A percentile compares a stretch with the other conserved stretches of the same genome.
phyloP scores from a whole-genome alignment of 2,329 filamentous ascomycete genomes.

The Ophidiomyces ophidiicola region DNA sequence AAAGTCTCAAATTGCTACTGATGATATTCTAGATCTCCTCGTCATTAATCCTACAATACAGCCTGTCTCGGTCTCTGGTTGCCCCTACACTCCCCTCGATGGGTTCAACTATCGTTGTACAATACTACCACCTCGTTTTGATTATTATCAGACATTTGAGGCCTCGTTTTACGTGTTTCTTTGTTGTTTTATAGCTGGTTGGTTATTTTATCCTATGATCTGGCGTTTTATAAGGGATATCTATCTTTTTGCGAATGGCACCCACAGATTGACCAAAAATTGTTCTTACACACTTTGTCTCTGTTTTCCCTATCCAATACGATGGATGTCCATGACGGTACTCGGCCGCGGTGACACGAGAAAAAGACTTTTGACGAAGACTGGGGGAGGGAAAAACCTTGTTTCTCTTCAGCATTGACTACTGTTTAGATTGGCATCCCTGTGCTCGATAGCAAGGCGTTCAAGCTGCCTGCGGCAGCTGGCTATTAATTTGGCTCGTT shows the following conservation, averaged over 20 bases:
- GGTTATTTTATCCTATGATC: conserved; percentile 12
- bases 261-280: conserved; percentile 12
- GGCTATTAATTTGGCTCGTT: neutral
- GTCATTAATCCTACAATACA: conserved; percentile 24
- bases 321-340: neutral
- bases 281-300: conserved; percentile 3
- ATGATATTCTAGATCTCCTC: conserved; percentile 26
- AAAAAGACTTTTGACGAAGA: conserved; percentile 2
- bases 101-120: conserved; percentile 28
- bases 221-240: conserved; percentile 12
- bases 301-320: neutral
- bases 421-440: conserved; percentile 18
- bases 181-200: conserved; percentile 9
- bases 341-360: conserved; percentile 6
- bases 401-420: neutral
- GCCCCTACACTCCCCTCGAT: conserved; percentile 1
- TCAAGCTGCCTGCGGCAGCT: conserved; percentile 14
- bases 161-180: conserved; percentile 1
- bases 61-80: conserved; percentile 2
- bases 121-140: conserved; percentile 24
- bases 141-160: conserved; percentile 5
- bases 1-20: neutral
- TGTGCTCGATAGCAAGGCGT: conserved; percentile 20
- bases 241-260: conserved; percentile 1
- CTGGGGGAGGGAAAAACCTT: conserved; percentile 15